Conservation (phyloP, 164 flowering plant genomes). For the Saururus chinensis region DNA sequence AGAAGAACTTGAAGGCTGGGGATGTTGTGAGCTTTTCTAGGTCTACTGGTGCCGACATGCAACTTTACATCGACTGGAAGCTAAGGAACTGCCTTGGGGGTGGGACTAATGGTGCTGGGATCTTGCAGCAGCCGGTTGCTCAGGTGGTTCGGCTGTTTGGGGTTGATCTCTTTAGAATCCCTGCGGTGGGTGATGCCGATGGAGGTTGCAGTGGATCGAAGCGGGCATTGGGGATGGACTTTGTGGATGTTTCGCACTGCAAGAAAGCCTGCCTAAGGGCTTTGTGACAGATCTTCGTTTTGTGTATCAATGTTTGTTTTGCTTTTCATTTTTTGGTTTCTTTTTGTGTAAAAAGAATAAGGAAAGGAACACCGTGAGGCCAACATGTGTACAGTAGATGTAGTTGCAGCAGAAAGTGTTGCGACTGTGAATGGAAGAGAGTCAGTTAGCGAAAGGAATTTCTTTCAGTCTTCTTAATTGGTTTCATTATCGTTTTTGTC, state of each 20-base stretch:
- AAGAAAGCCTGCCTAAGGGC: constrained; percentile 55
- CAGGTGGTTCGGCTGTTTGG: constrained; percentile 69
- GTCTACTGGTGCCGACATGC: constrained; percentile 42
- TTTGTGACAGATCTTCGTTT: constrained; percentile 16
- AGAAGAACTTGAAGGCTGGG: constrained; percentile 68
- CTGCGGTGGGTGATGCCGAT: constrained; percentile 12
- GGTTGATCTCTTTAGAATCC: constrained; percentile 53
- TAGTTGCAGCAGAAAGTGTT: constrained; percentile 2
- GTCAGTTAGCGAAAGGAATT: too few species aligned
- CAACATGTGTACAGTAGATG: background rate
- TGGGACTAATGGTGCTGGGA: too few species aligned
- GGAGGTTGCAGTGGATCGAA: constrained; percentile 23
- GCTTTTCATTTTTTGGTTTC: background rate
- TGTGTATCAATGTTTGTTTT: background rate
- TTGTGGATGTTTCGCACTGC: constrained; percentile 20
- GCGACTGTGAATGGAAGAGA: constrained; percentile 2
- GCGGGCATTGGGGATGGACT: constrained; percentile 39
- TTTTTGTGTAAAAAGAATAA: background rate
- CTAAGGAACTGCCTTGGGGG: constrained; percentile 13
- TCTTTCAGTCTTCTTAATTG: too few species aligned
- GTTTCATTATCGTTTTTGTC: too few species aligned
- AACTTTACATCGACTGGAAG: constrained; percentile 66
- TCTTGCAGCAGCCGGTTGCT: constrained; percentile 14
- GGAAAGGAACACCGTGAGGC: background rate
- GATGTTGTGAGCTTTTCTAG: constrained; percentile 55